Percentiles rank a stretch among this genome's conserved stretches.
phyloP scores from a whole-genome alignment of 169 alveolate species.

The Plasmodium reichenowi region DNA sequence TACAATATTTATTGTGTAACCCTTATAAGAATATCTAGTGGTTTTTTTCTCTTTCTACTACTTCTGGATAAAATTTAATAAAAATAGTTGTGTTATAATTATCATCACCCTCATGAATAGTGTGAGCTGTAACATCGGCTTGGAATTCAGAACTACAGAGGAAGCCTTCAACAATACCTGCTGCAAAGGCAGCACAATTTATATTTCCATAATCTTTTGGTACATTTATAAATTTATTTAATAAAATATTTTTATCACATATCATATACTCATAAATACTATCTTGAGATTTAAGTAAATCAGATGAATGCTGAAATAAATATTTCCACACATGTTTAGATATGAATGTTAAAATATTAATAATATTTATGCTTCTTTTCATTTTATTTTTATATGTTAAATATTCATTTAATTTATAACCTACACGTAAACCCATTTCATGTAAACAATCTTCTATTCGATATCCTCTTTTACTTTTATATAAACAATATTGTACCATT shows the following conservation, averaged over 20 bases:
- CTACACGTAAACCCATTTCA: slow-evolving; percentile 87
- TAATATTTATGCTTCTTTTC: slow-evolving; percentile 82
- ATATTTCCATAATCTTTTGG: slow-evolving; percentile 87
- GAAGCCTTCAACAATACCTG: slow-evolving; percentile 88
- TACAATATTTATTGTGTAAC: not conserved
- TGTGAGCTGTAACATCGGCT: slow-evolving; percentile 89
- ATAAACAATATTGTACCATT: slow-evolving; percentile 85
- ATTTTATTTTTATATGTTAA: slow-evolving; percentile 80
- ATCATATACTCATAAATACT: slow-evolving; percentile 87
- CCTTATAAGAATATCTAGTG: not conserved
- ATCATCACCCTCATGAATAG: slow-evolving; percentile 81
- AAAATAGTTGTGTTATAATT: slow-evolving; percentile 83
- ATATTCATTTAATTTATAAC: slow-evolving; percentile 83
- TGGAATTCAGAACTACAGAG: slow-evolving; percentile 88
- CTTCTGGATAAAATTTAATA: slow-evolving; percentile 85
- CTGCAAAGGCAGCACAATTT: slow-evolving; percentile 89
- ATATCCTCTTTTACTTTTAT: slow-evolving; percentile 83
- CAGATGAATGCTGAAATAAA: slow-evolving; percentile 87
- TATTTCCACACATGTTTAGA: slow-evolving; percentile 85
- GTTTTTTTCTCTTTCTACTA: slow-evolving; percentile 75
- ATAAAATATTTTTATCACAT: slow-evolving; percentile 83
- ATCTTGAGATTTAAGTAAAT: slow-evolving; percentile 87
- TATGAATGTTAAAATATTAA: slow-evolving; percentile 83
- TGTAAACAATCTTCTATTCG: slow-evolving; percentile 86
- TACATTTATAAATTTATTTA: slow-evolving; percentile 82